Evolutionary conservation across 1,139 yeast species (phyloP), one percentile per base, ranked within the genome.

Genomic region (Yamadazyma aaseri): DNA sequence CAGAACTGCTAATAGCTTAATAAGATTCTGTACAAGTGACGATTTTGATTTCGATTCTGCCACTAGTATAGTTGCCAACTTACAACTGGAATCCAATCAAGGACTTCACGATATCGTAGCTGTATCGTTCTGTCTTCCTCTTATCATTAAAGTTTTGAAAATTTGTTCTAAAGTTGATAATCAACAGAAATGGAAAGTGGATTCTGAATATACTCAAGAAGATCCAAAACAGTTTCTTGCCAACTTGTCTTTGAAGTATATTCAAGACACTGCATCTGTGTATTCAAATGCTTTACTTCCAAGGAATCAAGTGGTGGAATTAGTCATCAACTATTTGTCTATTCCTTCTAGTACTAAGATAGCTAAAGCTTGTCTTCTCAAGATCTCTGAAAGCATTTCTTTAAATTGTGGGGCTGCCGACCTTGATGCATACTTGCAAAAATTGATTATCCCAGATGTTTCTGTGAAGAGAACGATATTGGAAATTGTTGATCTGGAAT

Each of bases 141-240:
- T 90, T 43, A 58, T 89, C 33, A 73, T 79, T 15, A 74, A 73
- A 40, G 81, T 81, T 6, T 61, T 84, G 42, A 77, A 78, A 36
- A 73, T 69, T 35, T 89, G 90, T 41, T 76, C 73, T 40, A 55
- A 55, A 3, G 74, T 84, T 1, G 49, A 73, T 34, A 73, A 63
- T 46, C 64, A 79, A 1, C 64, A 67, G 20, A 79, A 79, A 31
- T 55, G 52, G 35, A 67, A 57, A 2, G 73, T 65, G 22, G 75
- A 69, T 39, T 73, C 77, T 27, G 96, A 76, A 54, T 85, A 76
- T 63, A 77, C 69, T 22, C 83, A 82, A 41, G 94, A 85, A 52
- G 95, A 86, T 41, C 85, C 84, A 17, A 86, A 84, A 50, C 97
- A 90, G 55, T 97, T 90, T 55, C 95, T 86, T 47, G 63, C 87